Evolutionary conservation across 1,139 yeast species (phyloP), one percentile per base, ranked within the genome.

Genomic region (Geotrichum aggregatum): DNA sequence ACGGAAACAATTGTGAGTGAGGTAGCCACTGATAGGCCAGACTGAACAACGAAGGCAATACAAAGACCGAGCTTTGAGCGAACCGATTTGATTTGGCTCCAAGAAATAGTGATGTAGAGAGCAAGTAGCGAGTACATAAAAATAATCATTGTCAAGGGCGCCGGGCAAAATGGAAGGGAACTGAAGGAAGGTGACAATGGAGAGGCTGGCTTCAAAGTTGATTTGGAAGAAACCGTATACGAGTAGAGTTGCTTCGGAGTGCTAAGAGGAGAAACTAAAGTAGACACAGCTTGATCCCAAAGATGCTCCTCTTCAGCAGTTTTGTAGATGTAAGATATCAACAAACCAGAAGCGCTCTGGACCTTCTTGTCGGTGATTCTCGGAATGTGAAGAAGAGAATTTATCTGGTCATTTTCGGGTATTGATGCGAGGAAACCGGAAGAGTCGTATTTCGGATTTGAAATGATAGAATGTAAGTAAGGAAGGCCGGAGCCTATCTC

Each of bases 1-100:
- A 70, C 66, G 2, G 74, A 68, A 0, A 78, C 75, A 7, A 82
- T 57, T 0, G 91, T 75, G 1, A 80, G 76, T 0, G 86, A 73
- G 1, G 82, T 69, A 11, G 72, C 63, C 8, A 76, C 52, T 1
- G 87, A 70, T 5, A 85, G 63, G 0, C 68, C 40, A 1, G 76
- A 63, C 58, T 83, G 82, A 1, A 77, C 77, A 0, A 75, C 28
- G 72, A 84, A 82, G 0, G 89, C 91, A n/a, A 76, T 53, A 6
- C 83, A 59, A 11, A 86, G 68, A 0, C 92, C 91, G 1, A 73
- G 47, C 59, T 76, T 76, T 1, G 91, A 83, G 49, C 81, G 75
- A 10, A 85, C 77, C 19, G 79, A 72, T 46, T 78, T 77, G 49
- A 77, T 69, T 56, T 80, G 79, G 18, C 79, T 69, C 30, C 83